Evolutionary conservation across 306 rosid species (phyloP).

Genomic region (Fragaria vesca): DNA sequence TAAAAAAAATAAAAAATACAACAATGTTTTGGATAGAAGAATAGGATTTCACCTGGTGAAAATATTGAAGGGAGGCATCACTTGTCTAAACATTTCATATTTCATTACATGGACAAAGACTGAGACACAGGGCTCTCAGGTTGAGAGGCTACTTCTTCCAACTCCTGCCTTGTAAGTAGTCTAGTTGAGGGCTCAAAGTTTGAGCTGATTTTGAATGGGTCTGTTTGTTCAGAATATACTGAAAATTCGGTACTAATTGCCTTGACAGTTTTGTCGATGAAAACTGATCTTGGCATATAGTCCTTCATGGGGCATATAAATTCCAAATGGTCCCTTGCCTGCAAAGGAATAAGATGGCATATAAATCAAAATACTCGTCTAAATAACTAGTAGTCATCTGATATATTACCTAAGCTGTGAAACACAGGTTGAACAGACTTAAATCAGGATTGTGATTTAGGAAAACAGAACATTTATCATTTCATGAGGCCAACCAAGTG

Average conservation of each 20-base stretch:
- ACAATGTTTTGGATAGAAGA: not conserved
- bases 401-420: not conserved
- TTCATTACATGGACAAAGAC: slow-evolving; percentile 4
- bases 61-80: not conserved
- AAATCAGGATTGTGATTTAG: not conserved
- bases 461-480: not conserved
- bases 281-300: slow-evolving; percentile 58
- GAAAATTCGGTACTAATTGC: slow-evolving; percentile 50
- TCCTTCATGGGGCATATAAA: slow-evolving; percentile 82
- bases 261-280: slow-evolving; percentile 57
- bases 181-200: slow-evolving; percentile 57
- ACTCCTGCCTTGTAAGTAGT: slow-evolving; percentile 53
- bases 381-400: not conserved
- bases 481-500: not conserved
- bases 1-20: no score
- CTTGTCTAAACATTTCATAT: no score
- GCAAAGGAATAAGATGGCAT: slow-evolving; percentile 22
- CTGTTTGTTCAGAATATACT: slow-evolving; percentile 28
- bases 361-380: not conserved
- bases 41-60: not conserved
- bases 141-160: slow-evolving; percentile 41
- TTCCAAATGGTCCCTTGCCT: slow-evolving; percentile 73
- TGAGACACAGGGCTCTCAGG: not conserved
- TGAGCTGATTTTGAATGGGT: slow-evolving; percentile 30
- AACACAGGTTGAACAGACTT: slow-evolving; percentile 5